A percentile compares a stretch with the other conserved stretches of the same genome.
These are phyloP conservation scores for Pleurotus pulmonarius DNA, from an alignment of 768 basidiomycete genomes.

Conservation along the genomic window DNA sequence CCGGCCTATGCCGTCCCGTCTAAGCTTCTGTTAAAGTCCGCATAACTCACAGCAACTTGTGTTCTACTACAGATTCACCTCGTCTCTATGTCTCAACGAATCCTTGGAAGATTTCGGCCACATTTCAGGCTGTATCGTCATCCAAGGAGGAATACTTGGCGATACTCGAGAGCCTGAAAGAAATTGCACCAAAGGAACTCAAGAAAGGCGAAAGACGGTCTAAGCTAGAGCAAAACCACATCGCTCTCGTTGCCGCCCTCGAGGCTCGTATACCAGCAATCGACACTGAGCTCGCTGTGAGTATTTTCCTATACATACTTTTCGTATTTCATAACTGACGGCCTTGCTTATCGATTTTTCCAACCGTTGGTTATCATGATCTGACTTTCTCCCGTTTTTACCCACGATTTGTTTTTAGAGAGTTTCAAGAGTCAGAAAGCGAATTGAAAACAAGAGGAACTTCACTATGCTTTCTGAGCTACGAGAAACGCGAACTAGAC, in stretches of 20 bases:
- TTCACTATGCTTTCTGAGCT: constrained; percentile 73
- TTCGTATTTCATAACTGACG: constrained; percentile 5
- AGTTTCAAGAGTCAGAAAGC: constrained; percentile 64
- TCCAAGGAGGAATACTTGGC: constrained; percentile 72
- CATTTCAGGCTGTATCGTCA: constrained; percentile 68
- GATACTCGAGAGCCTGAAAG: constrained; percentile 59
- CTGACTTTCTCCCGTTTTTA: constrained; percentile 7
- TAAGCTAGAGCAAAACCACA: constrained; percentile 59
- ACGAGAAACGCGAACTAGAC: constrained; percentile 74
- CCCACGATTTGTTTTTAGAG: constrained; percentile 42
- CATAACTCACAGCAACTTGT: constrained; percentile 23
- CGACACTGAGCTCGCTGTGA: constrained; percentile 68
- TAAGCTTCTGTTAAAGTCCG: constrained; percentile 20
- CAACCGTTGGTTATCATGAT: neutral
- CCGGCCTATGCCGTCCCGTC: constrained; percentile 31
- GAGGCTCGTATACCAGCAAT: constrained; percentile 63
- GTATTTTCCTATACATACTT: constrained; percentile 26
- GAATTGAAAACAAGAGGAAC: constrained; percentile 62
- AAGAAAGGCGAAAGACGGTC: constrained; percentile 45
- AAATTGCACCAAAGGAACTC: constrained; percentile 37
- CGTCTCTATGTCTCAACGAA: constrained; percentile 82
- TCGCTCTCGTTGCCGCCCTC: constrained; percentile 55
- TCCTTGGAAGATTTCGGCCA: constrained; percentile 85
- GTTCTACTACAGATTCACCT: constrained; percentile 64
- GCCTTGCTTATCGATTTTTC: constrained; percentile 7